Conservation (phyloP, 139 green algal genomes). For the Micractinium sp. region DNA sequence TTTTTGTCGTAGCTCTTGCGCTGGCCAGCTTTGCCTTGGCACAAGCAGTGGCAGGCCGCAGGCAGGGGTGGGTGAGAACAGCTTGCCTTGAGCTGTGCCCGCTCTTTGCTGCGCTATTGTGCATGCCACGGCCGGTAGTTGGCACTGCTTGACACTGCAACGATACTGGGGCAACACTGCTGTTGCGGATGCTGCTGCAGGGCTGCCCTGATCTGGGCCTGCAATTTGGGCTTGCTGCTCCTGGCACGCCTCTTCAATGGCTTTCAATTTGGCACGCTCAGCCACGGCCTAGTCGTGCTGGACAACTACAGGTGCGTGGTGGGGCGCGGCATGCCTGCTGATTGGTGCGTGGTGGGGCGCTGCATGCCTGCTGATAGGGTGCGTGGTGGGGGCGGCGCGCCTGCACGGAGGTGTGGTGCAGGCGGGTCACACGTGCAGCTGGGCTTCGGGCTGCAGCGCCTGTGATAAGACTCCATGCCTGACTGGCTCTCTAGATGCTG, state of each 20-base stretch:
- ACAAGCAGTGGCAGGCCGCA: not conserved
- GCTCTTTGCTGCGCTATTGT: too few relatives aligned
- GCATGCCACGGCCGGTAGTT: too few relatives aligned
- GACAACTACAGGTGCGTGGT: conserved; percentile 52
- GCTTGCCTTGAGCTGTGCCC: too few relatives aligned
- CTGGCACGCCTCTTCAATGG: conserved; percentile 54
- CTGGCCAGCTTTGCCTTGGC: conserved; percentile 43
- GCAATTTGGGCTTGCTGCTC: conserved; percentile 60
- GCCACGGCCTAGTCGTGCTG: conserved; percentile 41
- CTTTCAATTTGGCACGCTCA: conserved; percentile 40
- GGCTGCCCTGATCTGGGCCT: conserved; percentile 62
- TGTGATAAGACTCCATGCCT: too few relatives aligned
- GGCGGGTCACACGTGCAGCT: not conserved
- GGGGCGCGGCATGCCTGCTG: not conserved
- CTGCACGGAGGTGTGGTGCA: not conserved
- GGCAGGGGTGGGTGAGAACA: conserved; percentile 35
- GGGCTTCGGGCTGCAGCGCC: too few relatives aligned
- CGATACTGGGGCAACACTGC: too few relatives aligned
- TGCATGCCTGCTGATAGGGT: not conserved
- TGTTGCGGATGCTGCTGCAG: conserved; percentile 19
- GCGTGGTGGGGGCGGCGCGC: too few relatives aligned
- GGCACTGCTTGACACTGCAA: too few relatives aligned
- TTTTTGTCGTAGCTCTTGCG: conserved; percentile 50
- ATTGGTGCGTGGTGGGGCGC: not conserved
- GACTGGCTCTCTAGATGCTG: too few relatives aligned